These are phyloP conservation scores for Rhododendron griersonianum DNA, from an alignment of 148 eudicot species.

Conservation along the genomic window DNA sequence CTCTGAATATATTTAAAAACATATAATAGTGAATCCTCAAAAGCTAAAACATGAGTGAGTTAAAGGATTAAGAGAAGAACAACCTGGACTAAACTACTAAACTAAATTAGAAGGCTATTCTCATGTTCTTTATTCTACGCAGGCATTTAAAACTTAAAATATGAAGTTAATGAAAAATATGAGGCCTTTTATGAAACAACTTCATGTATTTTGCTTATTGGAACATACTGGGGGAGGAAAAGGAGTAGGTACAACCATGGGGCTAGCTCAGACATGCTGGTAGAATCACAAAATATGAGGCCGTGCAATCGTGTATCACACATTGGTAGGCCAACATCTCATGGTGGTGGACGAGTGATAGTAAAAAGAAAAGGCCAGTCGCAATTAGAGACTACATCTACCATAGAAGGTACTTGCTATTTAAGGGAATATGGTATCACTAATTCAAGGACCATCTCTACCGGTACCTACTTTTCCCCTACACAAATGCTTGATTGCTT, in stretches of 20 bases:
- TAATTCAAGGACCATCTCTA: background rate
- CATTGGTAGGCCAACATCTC: background rate
- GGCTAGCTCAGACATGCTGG: background rate
- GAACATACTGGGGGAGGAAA: background rate
- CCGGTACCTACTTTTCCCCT: background rate
- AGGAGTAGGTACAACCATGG: background rate
- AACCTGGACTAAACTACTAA: background rate
- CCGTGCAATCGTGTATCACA: background rate
- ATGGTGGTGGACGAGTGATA: background rate
- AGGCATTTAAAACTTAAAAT: background rate
- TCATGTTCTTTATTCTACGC: background rate
- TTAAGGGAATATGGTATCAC: background rate
- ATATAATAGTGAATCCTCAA: background rate
- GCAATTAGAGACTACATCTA: background rate
- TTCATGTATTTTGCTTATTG: background rate
- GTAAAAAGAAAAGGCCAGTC: background rate
- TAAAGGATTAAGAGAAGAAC: background rate
- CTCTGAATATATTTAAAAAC: slow-evolving; percentile 24
- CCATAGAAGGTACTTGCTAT: background rate
- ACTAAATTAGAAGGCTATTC: background rate
- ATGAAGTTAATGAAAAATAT: background rate
- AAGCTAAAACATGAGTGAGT: background rate
- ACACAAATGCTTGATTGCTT: background rate
- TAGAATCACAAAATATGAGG: background rate
- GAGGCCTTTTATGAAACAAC: background rate